These are phyloP conservation scores for Malassezia caprae DNA, from an alignment of 1,284 basidiomycete genomes.

Conservation along the genomic window DNA sequence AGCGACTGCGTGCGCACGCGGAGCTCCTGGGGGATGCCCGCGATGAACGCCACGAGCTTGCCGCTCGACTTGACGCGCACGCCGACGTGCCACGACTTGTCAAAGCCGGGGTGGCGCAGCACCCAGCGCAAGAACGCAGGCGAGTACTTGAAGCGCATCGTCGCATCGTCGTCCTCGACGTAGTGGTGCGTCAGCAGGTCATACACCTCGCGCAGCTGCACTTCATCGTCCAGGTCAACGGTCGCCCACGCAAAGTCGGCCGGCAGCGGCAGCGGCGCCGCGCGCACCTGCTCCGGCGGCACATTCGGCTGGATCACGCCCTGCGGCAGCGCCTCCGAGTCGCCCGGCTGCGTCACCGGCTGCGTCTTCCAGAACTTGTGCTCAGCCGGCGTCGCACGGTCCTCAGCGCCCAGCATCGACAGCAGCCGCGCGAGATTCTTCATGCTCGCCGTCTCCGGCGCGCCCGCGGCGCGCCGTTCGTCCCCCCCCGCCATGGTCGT, in stretches of 20 bases:
- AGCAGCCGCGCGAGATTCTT: constrained; percentile 14
- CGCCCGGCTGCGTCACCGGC: constrained; percentile 75
- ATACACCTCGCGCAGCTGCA: constrained; percentile 78
- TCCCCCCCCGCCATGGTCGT: neutral
- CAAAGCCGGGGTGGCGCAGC: constrained; percentile 81
- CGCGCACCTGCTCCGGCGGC: constrained; percentile 66
- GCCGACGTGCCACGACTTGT: constrained; percentile 88
- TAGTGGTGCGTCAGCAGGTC: constrained; percentile 85
- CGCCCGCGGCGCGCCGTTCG: neutral
- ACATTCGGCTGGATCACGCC: constrained; percentile 80
- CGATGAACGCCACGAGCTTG: constrained; percentile 95
- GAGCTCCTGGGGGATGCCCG: constrained; percentile 64
- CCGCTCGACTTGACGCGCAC: constrained; percentile 70
- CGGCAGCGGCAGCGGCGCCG: constrained; percentile 77
- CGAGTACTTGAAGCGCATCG: constrained; percentile 91
- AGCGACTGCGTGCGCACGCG: constrained; percentile 33
- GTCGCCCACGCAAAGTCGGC: constrained; percentile 86
- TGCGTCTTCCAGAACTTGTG: constrained; percentile 49
- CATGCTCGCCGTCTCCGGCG: neutral
- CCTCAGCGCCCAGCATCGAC: constrained; percentile 13
- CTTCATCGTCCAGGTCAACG: constrained; percentile 66
- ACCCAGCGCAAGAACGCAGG: constrained; percentile 94
- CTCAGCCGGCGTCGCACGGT: constrained; percentile 13
- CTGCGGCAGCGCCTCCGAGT: constrained; percentile 51
- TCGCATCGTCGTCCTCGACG: constrained; percentile 90